Conservation (phyloP, 192 early-diverging fungal genomes). For the Coemansia sp. region DNA sequence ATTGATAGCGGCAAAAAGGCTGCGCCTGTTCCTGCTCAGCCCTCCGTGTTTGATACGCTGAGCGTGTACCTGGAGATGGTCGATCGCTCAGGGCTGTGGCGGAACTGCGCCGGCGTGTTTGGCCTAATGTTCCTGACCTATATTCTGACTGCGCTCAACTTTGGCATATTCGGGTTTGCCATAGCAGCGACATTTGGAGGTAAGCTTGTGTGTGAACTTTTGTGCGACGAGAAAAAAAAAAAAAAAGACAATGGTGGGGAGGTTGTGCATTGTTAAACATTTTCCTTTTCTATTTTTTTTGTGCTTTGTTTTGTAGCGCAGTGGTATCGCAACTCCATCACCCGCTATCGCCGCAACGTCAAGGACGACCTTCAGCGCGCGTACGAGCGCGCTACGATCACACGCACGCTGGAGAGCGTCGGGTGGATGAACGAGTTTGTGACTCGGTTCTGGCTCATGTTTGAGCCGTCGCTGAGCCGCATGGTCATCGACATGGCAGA, state of each 20-base stretch:
- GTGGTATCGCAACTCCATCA: slow-evolving; percentile 75
- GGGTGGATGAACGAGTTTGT: slow-evolving; percentile 94
- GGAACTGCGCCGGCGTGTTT: slow-evolving; percentile 59
- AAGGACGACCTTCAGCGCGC: slow-evolving; percentile 74
- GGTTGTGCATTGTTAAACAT: not conserved
- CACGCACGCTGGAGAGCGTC: slow-evolving; percentile 63
- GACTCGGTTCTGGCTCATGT: slow-evolving; percentile 86
- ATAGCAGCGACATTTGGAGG: slow-evolving; percentile 50
- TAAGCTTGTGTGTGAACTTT: slow-evolving; percentile 66
- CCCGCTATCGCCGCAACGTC: slow-evolving; percentile 67
- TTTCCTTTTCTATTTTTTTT: not conserved
- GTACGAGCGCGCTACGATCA: slow-evolving; percentile 56
- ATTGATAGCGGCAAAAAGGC: slow-evolving; percentile 54
- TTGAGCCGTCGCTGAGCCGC: slow-evolving; percentile 83
- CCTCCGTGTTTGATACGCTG: slow-evolving; percentile 44
- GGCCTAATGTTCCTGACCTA: slow-evolving; percentile 55
- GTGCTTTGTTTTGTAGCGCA: slow-evolving; percentile 52
- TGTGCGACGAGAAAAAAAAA: slow-evolving; percentile 62
- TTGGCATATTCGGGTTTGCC: slow-evolving; percentile 54
- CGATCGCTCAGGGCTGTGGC: slow-evolving; percentile 55
- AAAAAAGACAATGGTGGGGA: no score
- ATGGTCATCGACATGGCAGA: slow-evolving; percentile 74
- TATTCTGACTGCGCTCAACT: slow-evolving; percentile 46
- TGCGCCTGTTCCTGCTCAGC: slow-evolving; percentile 28
- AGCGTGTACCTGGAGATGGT: slow-evolving; percentile 51